These are phyloP conservation scores for Tetrahymena thermophila DNA, from an alignment of 73 alveolate species.

Conservation along the genomic window DNA sequence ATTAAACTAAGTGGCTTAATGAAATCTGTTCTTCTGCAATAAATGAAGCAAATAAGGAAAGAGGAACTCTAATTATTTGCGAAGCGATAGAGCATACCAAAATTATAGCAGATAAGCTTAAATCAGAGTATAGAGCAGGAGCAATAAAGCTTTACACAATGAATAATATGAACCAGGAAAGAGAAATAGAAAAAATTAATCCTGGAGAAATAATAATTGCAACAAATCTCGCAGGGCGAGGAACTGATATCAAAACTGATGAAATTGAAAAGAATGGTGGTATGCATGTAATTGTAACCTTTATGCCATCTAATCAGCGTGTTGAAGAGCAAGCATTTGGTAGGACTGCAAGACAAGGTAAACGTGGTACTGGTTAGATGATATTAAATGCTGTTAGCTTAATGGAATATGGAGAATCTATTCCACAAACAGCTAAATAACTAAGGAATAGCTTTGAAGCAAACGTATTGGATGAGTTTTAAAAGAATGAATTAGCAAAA, in stretches of 20 bases:
- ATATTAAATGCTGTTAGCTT: no score
- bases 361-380: slow-evolving; percentile 41
- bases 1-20: background rate
- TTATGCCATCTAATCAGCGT: slow-evolving; percentile 56
- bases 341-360: slow-evolving; percentile 32
- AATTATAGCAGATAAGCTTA: background rate
- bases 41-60: background rate
- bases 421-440: background rate
- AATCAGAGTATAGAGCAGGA: background rate
- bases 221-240: slow-evolving; percentile 63
- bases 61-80: slow-evolving; percentile 39
- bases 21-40: background rate
- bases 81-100: slow-evolving; percentile 21
- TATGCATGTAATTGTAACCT: slow-evolving; percentile 69
- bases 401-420: background rate
- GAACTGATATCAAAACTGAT: slow-evolving; percentile 54
- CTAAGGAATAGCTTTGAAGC: background rate
- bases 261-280: slow-evolving; percentile 65
- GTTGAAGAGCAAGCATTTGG: slow-evolving; percentile 51
- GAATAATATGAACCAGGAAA: slow-evolving; percentile 1
- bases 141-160: background rate
- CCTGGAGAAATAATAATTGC: slow-evolving; percentile 48
- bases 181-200: slow-evolving; percentile 29
- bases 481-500: background rate
- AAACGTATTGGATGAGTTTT: background rate